These are phyloP conservation scores for Calonectria crousiana DNA, from an alignment of 2,329 filamentous ascomycete genomes.

Conservation along the genomic window DNA sequence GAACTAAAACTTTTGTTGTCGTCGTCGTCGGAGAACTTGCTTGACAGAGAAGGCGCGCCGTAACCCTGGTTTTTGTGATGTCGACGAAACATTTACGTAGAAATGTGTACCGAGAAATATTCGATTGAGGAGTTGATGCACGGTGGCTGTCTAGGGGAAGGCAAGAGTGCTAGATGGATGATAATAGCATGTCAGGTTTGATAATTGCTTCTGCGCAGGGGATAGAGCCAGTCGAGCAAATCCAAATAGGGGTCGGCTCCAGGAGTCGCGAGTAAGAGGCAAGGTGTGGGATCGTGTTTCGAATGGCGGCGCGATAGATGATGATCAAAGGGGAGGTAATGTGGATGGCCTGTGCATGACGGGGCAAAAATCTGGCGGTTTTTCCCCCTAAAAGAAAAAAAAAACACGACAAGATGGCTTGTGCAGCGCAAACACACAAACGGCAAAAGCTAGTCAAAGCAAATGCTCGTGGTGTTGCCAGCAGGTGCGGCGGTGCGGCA, in stretches of 20 bases:
- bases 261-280: constrained; percentile 24
- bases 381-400: constrained; percentile 6
- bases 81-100: constrained; percentile 54
- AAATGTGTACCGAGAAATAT: constrained; percentile 34
- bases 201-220: constrained; percentile 14
- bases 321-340: constrained; percentile 33
- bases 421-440: constrained; percentile 18
- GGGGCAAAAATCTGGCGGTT: constrained; percentile 31
- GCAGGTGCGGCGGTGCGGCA: neutral
- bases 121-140: constrained; percentile 20
- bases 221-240: neutral
- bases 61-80: constrained; percentile 47
- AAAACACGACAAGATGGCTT: neutral
- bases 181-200: constrained; percentile 17
- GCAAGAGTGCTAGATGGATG: constrained; percentile 15
- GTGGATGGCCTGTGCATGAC: constrained; percentile 38
- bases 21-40: constrained; percentile 36
- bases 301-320: constrained; percentile 22
- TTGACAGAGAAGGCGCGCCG: constrained; percentile 34
- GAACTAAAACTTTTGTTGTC: constrained; percentile 39
- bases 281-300: constrained; percentile 29
- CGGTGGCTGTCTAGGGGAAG: neutral
- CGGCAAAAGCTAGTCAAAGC: constrained; percentile 1
- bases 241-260: constrained; percentile 21
- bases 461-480: neutral